Evolutionary conservation across 2,329 filamentous ascomycete genomes (phyloP).

Genomic region (Colletotrichum tamarilloi): DNA sequence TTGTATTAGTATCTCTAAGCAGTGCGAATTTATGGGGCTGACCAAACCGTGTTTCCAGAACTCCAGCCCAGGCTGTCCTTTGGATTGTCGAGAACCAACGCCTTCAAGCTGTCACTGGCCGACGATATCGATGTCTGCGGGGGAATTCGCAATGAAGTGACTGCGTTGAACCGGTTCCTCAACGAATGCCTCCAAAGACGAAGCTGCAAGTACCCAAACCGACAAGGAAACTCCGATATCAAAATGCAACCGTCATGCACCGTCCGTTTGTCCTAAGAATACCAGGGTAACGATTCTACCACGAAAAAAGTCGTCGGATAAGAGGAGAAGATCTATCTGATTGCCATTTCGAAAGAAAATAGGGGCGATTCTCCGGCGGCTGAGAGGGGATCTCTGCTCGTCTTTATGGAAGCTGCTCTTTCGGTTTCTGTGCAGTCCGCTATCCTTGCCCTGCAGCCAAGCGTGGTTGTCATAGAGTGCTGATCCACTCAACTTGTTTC

Average conservation of each 20-base stretch:
- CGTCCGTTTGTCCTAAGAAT: slow-evolving; percentile 35
- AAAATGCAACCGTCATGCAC: slow-evolving; percentile 30
- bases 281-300: slow-evolving; percentile 22
- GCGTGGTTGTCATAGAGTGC: slow-evolving; percentile 35
- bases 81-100: neutral
- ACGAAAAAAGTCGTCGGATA: slow-evolving; percentile 5
- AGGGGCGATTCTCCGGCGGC: neutral
- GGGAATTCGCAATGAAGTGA: neutral
- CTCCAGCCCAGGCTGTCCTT: neutral
- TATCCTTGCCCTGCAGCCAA: slow-evolving; percentile 35
- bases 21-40: neutral
- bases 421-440: slow-evolving; percentile 19
- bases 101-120: neutral
- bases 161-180: slow-evolving; percentile 13
- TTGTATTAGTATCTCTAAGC: neutral
- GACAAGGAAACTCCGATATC: slow-evolving; percentile 29
- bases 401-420: slow-evolving; percentile 29
- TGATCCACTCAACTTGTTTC: slow-evolving; percentile 31
- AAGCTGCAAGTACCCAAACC: slow-evolving; percentile 32
- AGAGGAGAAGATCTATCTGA: slow-evolving; percentile 20
- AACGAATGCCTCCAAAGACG: slow-evolving; percentile 7
- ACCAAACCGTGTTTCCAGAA: neutral
- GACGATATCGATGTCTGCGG: neutral
- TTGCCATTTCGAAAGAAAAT: slow-evolving; percentile 7
- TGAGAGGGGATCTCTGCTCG: slow-evolving; percentile 17